A percentile compares a stretch with the other conserved stretches of the same genome.
phyloP scores from a whole-genome alignment of 805 yeast genomes.

The Myxozyma geophila region DNA sequence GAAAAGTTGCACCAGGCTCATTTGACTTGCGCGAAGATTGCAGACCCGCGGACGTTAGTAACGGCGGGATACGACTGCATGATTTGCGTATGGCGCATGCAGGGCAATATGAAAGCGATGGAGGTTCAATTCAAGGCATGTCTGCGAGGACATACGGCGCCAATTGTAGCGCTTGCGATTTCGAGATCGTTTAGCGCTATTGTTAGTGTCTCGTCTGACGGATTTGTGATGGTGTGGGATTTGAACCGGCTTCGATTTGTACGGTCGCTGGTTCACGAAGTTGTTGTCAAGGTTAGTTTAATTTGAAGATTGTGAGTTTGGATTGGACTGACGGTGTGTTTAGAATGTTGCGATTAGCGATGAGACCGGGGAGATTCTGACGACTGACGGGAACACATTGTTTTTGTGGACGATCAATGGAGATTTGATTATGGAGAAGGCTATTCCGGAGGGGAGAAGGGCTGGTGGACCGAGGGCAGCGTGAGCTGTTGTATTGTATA shows the following conservation, averaged over 20 bases:
- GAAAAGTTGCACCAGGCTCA: constrained; percentile 34
- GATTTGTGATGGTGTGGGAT: constrained; percentile 69
- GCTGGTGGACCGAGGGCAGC: background rate
- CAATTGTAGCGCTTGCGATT: constrained; percentile 53
- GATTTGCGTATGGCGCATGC: constrained; percentile 49
- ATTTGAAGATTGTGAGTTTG: background rate
- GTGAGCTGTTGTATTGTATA: background rate
- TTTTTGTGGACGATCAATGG: constrained; percentile 38
- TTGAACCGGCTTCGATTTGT: constrained; percentile 57
- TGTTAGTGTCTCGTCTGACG: constrained; percentile 59
- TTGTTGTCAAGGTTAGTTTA: constrained; percentile 16
- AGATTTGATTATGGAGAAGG: constrained; percentile 21
- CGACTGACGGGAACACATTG: constrained; percentile 20
- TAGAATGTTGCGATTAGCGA: constrained; percentile 36
- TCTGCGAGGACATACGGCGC: constrained; percentile 62
- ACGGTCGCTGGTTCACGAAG: constrained; percentile 43
- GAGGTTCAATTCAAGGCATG: constrained; percentile 40
- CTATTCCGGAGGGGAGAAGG: constrained; percentile 20
- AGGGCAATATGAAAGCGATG: constrained; percentile 28
- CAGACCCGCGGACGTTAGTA: constrained; percentile 35
- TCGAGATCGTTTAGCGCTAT: constrained; percentile 60
- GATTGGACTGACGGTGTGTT: background rate
- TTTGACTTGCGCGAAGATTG: constrained; percentile 30
- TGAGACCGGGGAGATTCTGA: constrained; percentile 38
- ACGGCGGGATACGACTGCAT: constrained; percentile 36